Evolutionary conservation across 495 filamentous ascomycete genomes (phyloP).

Genomic region (Aspergillus incahuasiensis): DNA sequence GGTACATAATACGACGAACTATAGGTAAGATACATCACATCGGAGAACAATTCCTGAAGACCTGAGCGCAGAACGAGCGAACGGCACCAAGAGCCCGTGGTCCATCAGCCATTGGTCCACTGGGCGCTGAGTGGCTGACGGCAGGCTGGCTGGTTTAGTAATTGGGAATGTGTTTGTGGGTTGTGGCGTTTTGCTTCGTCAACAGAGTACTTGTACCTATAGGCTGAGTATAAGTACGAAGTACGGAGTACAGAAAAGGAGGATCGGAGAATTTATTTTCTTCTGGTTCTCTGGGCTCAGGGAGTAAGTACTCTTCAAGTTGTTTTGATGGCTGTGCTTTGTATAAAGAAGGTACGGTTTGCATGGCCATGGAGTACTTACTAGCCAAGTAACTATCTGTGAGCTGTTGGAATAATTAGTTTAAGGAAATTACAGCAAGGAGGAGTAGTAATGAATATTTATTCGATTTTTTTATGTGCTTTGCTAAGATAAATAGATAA

Average conservation of each 20-base stretch:
- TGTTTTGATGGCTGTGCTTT: no score
- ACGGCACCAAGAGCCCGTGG: background rate
- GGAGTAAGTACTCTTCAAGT: background rate
- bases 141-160: background rate
- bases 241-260: background rate
- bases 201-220: background rate
- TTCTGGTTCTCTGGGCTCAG: background rate
- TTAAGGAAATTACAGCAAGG: no score
- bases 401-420: no score
- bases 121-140: slow-evolving; percentile 5
- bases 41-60: background rate
- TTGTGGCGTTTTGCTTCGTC: background rate
- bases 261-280: background rate
- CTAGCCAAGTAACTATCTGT: no score
- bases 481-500: slow-evolving; percentile 13
- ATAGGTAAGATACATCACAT: background rate
- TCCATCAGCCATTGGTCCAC: background rate
- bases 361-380: background rate
- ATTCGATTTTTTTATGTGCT: slow-evolving; percentile 14
- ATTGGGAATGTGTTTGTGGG: background rate
- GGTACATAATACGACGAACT: no score
- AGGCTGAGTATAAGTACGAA: background rate
- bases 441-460: background rate
- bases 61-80: background rate
- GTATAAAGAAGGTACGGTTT: background rate